Conservation (phyloP, 2,329 filamentous ascomycete species). For the Cytospora paraplurivora region DNA sequence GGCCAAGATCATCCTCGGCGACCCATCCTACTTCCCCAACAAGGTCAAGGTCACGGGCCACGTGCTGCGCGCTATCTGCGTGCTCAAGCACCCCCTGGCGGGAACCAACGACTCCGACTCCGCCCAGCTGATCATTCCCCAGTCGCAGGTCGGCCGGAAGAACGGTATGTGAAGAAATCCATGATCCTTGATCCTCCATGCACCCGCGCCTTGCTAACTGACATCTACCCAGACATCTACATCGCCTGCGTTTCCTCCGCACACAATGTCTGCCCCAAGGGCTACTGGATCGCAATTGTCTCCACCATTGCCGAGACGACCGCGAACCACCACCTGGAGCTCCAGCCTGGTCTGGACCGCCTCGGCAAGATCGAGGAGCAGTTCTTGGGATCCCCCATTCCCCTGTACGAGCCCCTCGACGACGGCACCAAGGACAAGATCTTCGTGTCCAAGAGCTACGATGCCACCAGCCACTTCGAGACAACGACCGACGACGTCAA, state of each 20-base stretch:
- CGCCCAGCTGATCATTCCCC: conserved; percentile 93
- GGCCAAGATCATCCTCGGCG: conserved; percentile 92
- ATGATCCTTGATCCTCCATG: not conserved
- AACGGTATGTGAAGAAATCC: conserved; percentile 65
- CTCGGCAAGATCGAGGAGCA: conserved; percentile 94
- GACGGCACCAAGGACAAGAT: conserved; percentile 85
- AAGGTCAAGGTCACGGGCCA: conserved; percentile 89
- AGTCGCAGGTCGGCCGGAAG: conserved; percentile 95
- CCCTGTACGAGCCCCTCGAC: conserved; percentile 88
- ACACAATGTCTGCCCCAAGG: conserved; percentile 98
- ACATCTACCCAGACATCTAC: conserved; percentile 74
- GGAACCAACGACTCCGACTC: conserved; percentile 90
- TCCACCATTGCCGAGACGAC: conserved; percentile 92
- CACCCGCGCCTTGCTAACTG: conserved; percentile 6
- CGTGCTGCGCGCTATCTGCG: conserved; percentile 94
- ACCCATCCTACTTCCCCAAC: conserved; percentile 92
- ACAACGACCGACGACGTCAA: conserved; percentile 87
- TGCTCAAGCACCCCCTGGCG: conserved; percentile 90
- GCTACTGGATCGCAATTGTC: conserved; percentile 98
- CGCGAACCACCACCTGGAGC: conserved; percentile 93
- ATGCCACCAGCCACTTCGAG: conserved; percentile 97
- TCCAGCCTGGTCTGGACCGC: conserved; percentile 87
- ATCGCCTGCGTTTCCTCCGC: conserved; percentile 92
- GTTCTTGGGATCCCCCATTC: conserved; percentile 91
- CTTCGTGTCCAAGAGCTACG: conserved; percentile 98